Base-by-base conservation (phyloP, 2,329 filamentous ascomycete species). In the Calonectria hongkongensis region DNA sequence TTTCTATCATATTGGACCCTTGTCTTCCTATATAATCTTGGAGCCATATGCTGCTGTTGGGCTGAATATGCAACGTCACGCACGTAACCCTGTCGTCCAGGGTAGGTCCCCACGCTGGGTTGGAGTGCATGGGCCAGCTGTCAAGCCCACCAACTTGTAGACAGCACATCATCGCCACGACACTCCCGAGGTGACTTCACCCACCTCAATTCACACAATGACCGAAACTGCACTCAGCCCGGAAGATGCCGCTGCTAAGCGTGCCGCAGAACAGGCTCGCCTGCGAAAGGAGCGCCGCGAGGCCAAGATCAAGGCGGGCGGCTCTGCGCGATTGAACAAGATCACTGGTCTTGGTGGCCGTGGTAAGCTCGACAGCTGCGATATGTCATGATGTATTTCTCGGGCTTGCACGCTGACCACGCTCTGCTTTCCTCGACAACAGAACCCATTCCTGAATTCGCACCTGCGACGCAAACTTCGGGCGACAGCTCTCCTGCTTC, bases 221-320 rank as follows among this genome's bases (percentile, higher is more conserved):
- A 81, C 85, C 6, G 86, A 88, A 51, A 74, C 75, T 50, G 76
- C 79, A 30, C 77, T 81, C 50, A 83, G 81, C 16, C 79, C 84
- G 28, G 78, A 72, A 81, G 88, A 89, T 72, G 86, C 87, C 2
- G 88, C 87, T 2, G 86, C 88, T 16, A 85, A 87, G 72, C 85
- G 89, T 73, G 89, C 90, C 3, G 85, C 88, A 30, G 91, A 93
- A 75, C 92, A 95, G 84, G 92, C 93, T 45, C 92, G 94, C 58
- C 87, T 95, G 71, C 93, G 94, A 78, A 94, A 95, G 83, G 94
- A 96, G 83, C 91, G 94, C 47, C 90, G 94, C 62, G 93, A 95
- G 82, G 94, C 94, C 71, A 96, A 96, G 87, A 92, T 96, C 84
- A 91, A 89, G 79, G 91, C 92, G 63, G 92, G 93, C 72, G 94